These are phyloP conservation scores for Microglena sp. DNA, from an alignment of 139 green algal species.

Conservation along the genomic window DNA sequence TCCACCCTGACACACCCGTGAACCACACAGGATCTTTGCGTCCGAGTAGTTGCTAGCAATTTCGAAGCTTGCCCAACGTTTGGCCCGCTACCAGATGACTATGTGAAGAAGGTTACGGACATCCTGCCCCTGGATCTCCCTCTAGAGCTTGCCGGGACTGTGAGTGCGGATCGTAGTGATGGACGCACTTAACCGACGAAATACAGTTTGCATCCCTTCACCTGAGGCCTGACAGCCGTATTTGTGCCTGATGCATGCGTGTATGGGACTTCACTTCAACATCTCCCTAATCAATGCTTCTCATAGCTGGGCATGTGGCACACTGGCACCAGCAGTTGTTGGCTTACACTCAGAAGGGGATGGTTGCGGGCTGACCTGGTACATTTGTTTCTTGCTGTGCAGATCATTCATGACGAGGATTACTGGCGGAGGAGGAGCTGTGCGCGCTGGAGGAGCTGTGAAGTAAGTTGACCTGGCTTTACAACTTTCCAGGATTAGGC, in stretches of 20 bases:
- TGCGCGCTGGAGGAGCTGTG: conserved; percentile 55
- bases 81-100: conserved; percentile 32
- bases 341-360: too few relatives aligned
- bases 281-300: too few relatives aligned
- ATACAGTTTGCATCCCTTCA: neutral
- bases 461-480: conserved; percentile 17
- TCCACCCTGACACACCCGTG: too few relatives aligned
- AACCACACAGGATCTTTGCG: conserved; percentile 42
- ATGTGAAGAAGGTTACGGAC: conserved; percentile 42
- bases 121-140: conserved; percentile 58
- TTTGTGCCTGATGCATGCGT: too few relatives aligned
- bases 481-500: neutral
- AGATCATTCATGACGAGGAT: conserved; percentile 53
- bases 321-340: too few relatives aligned
- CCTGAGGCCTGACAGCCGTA: too few relatives aligned
- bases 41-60: conserved; percentile 43
- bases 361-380: neutral
- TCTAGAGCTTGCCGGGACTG: conserved; percentile 58
- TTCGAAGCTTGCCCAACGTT: conserved; percentile 47
- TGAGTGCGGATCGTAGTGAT: conserved; percentile 17
- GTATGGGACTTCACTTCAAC: too few relatives aligned
- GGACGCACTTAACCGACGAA: neutral
- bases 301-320: too few relatives aligned
- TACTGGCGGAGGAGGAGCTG: conserved; percentile 59
- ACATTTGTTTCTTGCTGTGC: neutral